Evolutionary conservation across 2,329 filamentous ascomycete genomes (phyloP).

Genomic region (Westerdykella sp.): DNA sequence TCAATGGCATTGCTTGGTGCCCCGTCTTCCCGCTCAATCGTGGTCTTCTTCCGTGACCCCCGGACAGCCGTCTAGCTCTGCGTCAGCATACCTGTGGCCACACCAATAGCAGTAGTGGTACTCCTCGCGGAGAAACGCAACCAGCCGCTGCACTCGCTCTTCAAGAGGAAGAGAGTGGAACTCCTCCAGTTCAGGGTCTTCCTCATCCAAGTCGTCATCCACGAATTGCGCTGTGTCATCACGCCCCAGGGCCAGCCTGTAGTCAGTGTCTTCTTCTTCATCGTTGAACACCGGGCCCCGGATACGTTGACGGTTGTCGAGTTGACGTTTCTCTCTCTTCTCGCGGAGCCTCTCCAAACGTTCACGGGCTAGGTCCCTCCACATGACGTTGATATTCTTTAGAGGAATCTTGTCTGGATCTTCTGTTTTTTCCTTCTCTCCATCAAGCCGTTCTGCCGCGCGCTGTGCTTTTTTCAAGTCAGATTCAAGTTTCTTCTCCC

Average conservation of each 20-base stretch:
- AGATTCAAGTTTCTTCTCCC: conserved; percentile 50
- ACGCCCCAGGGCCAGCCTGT: conserved; percentile 62
- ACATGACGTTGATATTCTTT: conserved; percentile 68
- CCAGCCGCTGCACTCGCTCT: conserved; percentile 61
- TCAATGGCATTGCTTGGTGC: no score
- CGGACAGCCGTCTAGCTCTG: conserved; percentile 78
- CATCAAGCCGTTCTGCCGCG: conserved; percentile 69
- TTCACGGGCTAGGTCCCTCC: conserved; percentile 65
- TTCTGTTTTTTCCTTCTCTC: conserved; percentile 20
- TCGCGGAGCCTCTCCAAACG: conserved; percentile 66
- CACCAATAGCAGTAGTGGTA: conserved; percentile 95
- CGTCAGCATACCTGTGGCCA: conserved; percentile 72
- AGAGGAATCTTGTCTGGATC: conserved; percentile 41
- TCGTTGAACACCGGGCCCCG: conserved; percentile 51
- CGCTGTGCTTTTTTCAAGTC: conserved; percentile 74
- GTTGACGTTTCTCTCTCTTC: conserved; percentile 19
- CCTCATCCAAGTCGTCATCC: conserved; percentile 66
- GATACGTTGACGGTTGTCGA: conserved; percentile 11
- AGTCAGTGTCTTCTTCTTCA: conserved; percentile 67
- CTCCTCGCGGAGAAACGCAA: conserved; percentile 63
- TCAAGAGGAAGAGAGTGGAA: conserved; percentile 64
- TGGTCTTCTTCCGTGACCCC: conserved; percentile 81
- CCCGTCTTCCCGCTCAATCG: conserved; percentile 41
- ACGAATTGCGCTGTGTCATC: conserved; percentile 44
- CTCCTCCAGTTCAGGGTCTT: conserved; percentile 72